phyloP scores from a whole-genome alignment of 169 alveolate genomes.

The Cryptosporidium canis region DNA sequence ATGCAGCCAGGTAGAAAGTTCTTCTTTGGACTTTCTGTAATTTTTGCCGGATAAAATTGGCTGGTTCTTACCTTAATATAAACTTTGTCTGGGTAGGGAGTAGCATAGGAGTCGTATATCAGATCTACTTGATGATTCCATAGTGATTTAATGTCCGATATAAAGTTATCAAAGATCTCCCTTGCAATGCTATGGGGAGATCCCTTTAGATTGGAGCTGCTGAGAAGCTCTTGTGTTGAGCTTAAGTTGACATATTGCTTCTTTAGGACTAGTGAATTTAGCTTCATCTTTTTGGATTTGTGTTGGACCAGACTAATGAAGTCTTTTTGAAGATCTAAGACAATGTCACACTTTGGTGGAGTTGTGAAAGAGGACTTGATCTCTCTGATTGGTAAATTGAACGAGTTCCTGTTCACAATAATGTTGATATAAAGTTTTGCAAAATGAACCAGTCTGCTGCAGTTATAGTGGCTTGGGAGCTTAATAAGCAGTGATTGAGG shows the following conservation, averaged over 20 bases:
- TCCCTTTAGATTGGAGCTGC: not conserved
- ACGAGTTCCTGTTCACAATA: conserved; percentile 1
- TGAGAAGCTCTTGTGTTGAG: conserved; percentile 24
- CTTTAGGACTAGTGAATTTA: not conserved
- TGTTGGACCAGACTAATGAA: not conserved
- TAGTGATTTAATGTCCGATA: not conserved
- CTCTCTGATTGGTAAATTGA: not conserved
- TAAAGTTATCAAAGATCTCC: conserved; percentile 16
- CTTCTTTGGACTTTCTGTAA: not conserved
- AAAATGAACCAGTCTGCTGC: conserved; percentile 13
- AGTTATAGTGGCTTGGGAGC: conserved; percentile 43
- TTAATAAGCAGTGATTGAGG: conserved; percentile 55
- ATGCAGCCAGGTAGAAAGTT: not conserved
- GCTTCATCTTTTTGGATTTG: not conserved
- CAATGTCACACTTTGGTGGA: conserved; percentile 22
- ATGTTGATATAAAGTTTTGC: conserved; percentile 20
- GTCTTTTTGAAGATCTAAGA: not conserved
- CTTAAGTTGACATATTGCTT: conserved; percentile 22
- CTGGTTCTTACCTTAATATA: conserved; percentile 19
- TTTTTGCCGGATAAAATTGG: not conserved
- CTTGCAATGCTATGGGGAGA: conserved; percentile 7
- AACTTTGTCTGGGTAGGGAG: conserved; percentile 41
- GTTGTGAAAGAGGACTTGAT: not conserved
- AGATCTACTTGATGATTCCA: conserved; percentile 15
- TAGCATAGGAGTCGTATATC: conserved; percentile 21